phyloP scores from a whole-genome alignment of 257 asterid species.

The Solanum lycopersicoides region DNA sequence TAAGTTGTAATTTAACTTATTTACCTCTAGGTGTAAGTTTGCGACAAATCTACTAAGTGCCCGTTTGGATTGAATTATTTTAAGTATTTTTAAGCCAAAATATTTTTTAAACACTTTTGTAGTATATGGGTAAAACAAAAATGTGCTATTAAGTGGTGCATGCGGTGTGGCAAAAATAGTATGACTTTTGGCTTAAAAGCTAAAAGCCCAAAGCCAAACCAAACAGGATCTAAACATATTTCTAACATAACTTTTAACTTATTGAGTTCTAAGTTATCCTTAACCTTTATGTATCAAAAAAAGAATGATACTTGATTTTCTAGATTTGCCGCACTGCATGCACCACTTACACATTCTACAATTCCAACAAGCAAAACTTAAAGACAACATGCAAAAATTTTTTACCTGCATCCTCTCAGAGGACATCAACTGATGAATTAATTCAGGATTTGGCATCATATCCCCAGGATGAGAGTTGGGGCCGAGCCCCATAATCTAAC shows the following conservation, averaged over 20 bases:
- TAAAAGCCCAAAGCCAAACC: background rate
- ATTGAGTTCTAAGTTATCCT: background rate
- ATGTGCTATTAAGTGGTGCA: background rate
- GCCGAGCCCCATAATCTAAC: slow-evolving; percentile 10
- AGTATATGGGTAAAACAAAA: background rate
- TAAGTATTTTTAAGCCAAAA: background rate
- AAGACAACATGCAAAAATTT: background rate
- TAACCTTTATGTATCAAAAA: background rate
- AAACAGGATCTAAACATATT: background rate
- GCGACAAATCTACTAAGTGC: background rate
- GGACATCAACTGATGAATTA: slow-evolving; percentile 35
- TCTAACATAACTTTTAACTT: background rate
- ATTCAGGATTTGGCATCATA: slow-evolving; percentile 46
- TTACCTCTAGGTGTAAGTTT: background rate
- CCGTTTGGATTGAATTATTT: background rate
- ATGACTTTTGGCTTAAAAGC: background rate
- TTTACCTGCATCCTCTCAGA: slow-evolving; percentile 47
- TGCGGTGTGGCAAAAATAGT: background rate
- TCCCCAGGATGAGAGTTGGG: slow-evolving; percentile 44
- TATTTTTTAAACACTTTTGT: background rate
- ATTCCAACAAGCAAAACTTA: background rate
- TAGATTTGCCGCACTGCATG: background rate
- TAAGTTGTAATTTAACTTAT: background rate
- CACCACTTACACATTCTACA: background rate
- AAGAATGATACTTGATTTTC: background rate